Percentiles rank a stretch among this genome's conserved stretches.
Evolutionary conservation across 805 yeast species (phyloP).

Genomic region (Clavispora fructus): DNA sequence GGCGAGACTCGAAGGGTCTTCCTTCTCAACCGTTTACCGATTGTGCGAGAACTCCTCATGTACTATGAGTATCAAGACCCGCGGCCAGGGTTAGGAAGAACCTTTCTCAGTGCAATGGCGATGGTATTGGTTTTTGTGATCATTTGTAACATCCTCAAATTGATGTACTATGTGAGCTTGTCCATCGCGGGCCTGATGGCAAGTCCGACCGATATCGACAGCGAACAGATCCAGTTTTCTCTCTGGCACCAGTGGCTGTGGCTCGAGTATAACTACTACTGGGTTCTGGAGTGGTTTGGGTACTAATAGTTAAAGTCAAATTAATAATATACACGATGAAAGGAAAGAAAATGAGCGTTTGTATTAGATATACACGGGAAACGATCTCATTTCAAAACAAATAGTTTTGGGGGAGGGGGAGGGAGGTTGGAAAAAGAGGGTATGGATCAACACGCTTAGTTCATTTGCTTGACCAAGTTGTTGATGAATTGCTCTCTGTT

Average conservation of each 20-base stretch:
- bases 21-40: neutral
- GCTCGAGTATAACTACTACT: slow-evolving; percentile 13
- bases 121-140: slow-evolving; percentile 4
- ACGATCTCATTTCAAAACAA: neutral
- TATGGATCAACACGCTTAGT: slow-evolving; percentile 44
- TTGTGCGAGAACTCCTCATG: neutral
- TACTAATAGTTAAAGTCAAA: slow-evolving; percentile 1
- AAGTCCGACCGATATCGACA: neutral
- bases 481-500: slow-evolving; percentile 96
- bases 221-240: slow-evolving; percentile 5
- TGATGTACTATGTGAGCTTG: slow-evolving; percentile 5
- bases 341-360: neutral
- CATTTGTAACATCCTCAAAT: slow-evolving; percentile 3
- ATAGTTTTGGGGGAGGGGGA: neutral
- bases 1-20: neutral
- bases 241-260: slow-evolving; percentile 11
- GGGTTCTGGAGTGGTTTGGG: slow-evolving; percentile 8
- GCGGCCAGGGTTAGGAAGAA: neutral
- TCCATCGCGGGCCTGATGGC: neutral
- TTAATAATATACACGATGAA: neutral
- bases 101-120: neutral
- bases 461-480: slow-evolving; percentile 90
- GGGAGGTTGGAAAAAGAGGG: neutral
- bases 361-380: neutral
- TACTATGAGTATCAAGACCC: neutral